These are phyloP conservation scores for Physcomitrium patens DNA, from an alignment of 225 moss, liverwort and hornwort genomes.

Conservation along the genomic window DNA sequence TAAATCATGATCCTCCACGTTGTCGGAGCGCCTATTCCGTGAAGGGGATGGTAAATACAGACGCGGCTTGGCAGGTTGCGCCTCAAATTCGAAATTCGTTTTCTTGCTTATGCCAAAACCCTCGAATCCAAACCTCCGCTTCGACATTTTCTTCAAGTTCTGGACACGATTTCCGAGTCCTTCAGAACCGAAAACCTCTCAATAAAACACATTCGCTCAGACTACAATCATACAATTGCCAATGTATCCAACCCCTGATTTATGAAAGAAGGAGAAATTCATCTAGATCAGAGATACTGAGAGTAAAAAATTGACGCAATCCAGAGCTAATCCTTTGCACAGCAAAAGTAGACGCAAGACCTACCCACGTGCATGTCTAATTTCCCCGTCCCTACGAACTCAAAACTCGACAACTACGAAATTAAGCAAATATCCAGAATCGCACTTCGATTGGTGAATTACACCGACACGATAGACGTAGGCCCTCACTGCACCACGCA, in stretches of 20 bases:
- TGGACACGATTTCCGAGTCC: background rate
- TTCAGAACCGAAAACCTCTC: too few relatives aligned
- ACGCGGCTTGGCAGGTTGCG: constrained; percentile 44
- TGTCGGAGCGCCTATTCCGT: constrained; percentile 34
- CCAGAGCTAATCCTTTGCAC: background rate
- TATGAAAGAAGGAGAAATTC: background rate
- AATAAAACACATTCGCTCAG: background rate
- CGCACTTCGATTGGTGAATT: too few relatives aligned
- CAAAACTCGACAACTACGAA: background rate
- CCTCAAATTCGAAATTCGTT: constrained; percentile 61
- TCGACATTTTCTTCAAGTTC: constrained; percentile 52
- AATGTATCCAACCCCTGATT: background rate
- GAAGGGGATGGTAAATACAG: constrained; percentile 60
- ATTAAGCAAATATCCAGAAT: background rate
- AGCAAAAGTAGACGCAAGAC: background rate
- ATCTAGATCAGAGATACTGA: background rate
- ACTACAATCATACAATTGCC: background rate
- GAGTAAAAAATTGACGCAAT: background rate
- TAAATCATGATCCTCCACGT: constrained; percentile 53
- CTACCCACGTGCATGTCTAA: background rate
- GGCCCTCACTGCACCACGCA: background rate
- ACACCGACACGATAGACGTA: background rate
- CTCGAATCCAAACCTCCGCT: constrained; percentile 70
- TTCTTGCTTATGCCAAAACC: constrained; percentile 58
- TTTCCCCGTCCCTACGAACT: background rate